phyloP scores from a whole-genome alignment of 208 protist species.

The Crithidia expoeki region DNA sequence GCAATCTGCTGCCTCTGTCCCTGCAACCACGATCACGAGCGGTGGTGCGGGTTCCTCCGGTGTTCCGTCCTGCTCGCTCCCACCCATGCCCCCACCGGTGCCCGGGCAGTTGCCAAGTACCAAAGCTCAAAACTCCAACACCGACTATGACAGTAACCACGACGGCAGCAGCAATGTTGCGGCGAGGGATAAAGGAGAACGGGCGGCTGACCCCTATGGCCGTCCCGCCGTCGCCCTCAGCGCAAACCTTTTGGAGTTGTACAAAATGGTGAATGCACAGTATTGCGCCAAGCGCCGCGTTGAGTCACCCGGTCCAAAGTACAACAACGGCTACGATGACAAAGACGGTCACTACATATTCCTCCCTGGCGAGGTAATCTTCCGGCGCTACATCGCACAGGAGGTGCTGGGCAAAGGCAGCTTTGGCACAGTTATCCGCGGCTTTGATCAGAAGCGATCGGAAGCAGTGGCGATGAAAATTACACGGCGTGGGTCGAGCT shows the following conservation, averaged over 20 bases:
- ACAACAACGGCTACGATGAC: constrained; percentile 91
- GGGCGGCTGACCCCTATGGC: constrained; percentile 8
- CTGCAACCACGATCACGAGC: too few relatives aligned
- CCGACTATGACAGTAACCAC: background rate
- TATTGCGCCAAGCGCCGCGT: constrained; percentile 72
- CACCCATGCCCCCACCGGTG: background rate
- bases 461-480: constrained; percentile 91
- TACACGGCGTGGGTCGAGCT: constrained; percentile 81
- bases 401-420: constrained; percentile 90
- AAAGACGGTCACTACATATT: constrained; percentile 90
- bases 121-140: background rate
- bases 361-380: constrained; percentile 81
- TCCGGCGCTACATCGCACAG: constrained; percentile 84
- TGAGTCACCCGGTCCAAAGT: constrained; percentile 68
- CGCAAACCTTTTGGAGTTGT: constrained; percentile 56
- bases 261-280: constrained; percentile 77
- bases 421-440: constrained; percentile 91
- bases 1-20: too few relatives aligned
- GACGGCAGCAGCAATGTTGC: background rate
- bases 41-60: too few relatives aligned
- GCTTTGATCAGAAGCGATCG: constrained; percentile 82
- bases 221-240: constrained; percentile 59
- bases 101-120: background rate
- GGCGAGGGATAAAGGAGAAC: background rate
- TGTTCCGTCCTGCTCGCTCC: too few relatives aligned